Conservation (phyloP, 208 protist species). For the Hexamita inflata region DNA sequence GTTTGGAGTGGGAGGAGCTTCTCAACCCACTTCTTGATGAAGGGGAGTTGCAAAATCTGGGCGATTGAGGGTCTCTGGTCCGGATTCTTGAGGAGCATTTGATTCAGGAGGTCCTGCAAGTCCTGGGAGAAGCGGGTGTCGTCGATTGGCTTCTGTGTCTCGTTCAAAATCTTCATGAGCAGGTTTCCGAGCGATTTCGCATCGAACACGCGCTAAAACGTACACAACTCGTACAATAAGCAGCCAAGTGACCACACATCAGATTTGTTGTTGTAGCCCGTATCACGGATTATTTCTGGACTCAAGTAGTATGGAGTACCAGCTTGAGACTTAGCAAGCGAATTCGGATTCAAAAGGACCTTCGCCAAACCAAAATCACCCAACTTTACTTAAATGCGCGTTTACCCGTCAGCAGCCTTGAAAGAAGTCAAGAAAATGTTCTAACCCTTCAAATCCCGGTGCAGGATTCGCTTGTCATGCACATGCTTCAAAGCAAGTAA, state of each 20-base stretch:
- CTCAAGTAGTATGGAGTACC: conserved; percentile 52
- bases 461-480: conserved; percentile 52
- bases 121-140: conserved; percentile 54
- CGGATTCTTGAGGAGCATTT: conserved; percentile 44
- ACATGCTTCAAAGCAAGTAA: conserved; percentile 47
- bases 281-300: conserved; percentile 38
- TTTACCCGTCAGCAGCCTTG: conserved; percentile 47
- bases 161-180: conserved; percentile 68
- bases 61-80: conserved; percentile 45
- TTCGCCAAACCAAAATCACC: too few species aligned
- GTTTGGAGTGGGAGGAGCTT: conserved; percentile 37
- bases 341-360: too few species aligned
- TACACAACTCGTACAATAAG: conserved; percentile 47
- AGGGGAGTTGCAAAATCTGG: conserved; percentile 39
- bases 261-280: conserved; percentile 43
- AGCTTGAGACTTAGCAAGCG: conserved; percentile 38
- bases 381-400: too few species aligned
- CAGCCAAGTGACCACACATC: conserved; percentile 54
- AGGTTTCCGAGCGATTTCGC: too few species aligned
- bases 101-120: conserved; percentile 34
- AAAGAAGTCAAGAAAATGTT: conserved; percentile 47
- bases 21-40: conserved; percentile 40
- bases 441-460: conserved; percentile 54
- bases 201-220: conserved; percentile 44
- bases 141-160: conserved; percentile 59